Base-by-base conservation (phyloP, 2,329 filamentous ascomycete species). In the Monilinia polystroma region DNA sequence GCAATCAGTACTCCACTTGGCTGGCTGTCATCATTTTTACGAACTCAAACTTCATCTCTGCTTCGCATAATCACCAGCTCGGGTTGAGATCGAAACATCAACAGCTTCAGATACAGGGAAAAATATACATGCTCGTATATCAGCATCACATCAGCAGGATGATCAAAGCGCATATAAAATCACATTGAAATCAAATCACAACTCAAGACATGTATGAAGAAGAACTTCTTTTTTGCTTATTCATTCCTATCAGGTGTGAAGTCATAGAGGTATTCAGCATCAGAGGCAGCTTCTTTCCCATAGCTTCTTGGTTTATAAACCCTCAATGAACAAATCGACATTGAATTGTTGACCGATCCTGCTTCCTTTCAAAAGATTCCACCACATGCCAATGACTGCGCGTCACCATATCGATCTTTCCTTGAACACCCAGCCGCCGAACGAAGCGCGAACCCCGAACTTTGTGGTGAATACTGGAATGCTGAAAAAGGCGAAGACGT, bases 321-420 rank as follows among this genome's bases (percentile, higher is more conserved):
- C 69, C 72, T 72, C 70, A 71, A 71, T 72, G 70, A 64, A 75
- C 75, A 75, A 74, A 72, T 72, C 75, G 75, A 77, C 67, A 68
- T 68, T 63, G 63, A 43, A 53, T 41, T 43, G 35, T 75, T 77
- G 74, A 76, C 75, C 74, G 72, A 70, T 72, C 70, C 73, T 72
- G 54, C 71, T 75, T 75, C 76, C 74, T 72, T 70, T 68, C 68
- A 67, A 72, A 69, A 67, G 69, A 72, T 72, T 68, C 73, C 72
- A 72, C 73, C 76, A 79, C 74, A 74, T 56, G 76, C 74, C 74
- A 71, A 74, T 73, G 66, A 70, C 62, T 73, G 68, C 70, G 73
- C 75, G 75, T 76, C 75, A 77, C 73, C 74, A 75, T 65, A 71
- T 69, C 70, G 59, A 51, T 76, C 73, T 70, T 73, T 75, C 75